Evolutionary conservation across 2,329 filamentous ascomycete species (phyloP), one percentile per base, ranked within the genome.

Genomic region (Colletotrichum acutatum): DNA sequence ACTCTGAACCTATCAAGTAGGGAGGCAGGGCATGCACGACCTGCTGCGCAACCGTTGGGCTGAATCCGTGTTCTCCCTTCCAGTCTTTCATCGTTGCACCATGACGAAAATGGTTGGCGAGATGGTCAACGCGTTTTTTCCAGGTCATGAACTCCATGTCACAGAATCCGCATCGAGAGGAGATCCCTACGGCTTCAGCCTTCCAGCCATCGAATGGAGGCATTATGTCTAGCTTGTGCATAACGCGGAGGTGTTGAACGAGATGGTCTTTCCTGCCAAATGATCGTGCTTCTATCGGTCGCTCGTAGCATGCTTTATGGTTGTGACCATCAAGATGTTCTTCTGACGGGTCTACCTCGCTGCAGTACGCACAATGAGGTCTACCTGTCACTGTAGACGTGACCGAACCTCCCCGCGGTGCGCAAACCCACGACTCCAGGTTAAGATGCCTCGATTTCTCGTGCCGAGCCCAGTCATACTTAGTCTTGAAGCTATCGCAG

Each of bases 391-490:
- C 74, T 0, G 76, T 65, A 2, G 76, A 76, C 0, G 73, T 16
- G 0, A 77, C 62, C 1, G 63, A 64, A 2, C 75, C 74, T 5
- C 78, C 78, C 5, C 74, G 68, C 0, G 78, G 78, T 1, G 81
- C 79, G 61, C 82, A 89, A 74, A 83, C 84, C 88, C 80, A 90
- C 62, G 76, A 82, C 77, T 82, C 84, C 0, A 86, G 86, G 6
- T 82, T 87, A 61, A 81, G 82, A 77, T 81, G 88, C 66, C 83
- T 82, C 68, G 84, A 83, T 59, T 83, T 84, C 70, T 90, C 88
- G 72, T 90, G 88, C 37, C 88, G 80, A 54, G 83, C 82, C 84
- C 84, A 86, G 24, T 85, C 83, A 66, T 86, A 81, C 24, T 85
- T 86, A 0, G 82, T 82, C 58, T 82, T 83, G 75, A 86, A 86